phyloP scores from a whole-genome alignment of 139 green algal species.

The Coelastrella sp. region DNA sequence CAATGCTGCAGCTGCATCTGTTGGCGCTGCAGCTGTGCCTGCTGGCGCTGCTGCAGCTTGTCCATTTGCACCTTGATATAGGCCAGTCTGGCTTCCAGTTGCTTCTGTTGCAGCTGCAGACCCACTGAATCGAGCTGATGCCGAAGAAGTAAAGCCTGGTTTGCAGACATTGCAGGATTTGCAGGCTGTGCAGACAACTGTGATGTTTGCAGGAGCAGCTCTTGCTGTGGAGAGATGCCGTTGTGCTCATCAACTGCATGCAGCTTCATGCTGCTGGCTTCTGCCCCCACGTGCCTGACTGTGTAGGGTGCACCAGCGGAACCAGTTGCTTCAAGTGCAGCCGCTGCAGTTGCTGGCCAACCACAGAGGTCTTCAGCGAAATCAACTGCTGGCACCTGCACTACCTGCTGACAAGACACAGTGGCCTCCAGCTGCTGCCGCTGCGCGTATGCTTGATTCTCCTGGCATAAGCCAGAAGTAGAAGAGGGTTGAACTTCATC shows the following conservation, averaged over 20 bases:
- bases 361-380: too few species aligned
- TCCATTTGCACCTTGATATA: conserved; percentile 24
- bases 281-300: too few species aligned
- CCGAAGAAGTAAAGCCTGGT: conserved; percentile 15
- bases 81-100: conserved; percentile 4
- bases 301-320: too few species aligned
- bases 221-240: not conserved
- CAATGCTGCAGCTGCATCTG: conserved; percentile 6
- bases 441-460: too few species aligned
- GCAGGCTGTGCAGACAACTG: conserved; percentile 18
- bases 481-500: too few species aligned
- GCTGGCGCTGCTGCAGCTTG: conserved; percentile 1
- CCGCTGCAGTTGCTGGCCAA: not conserved
- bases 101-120: conserved; percentile 19
- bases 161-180: not conserved
- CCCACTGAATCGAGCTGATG: conserved; percentile 25
- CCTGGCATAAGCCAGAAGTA: too few species aligned
- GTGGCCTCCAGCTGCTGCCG: too few species aligned
- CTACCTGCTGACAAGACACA: too few species aligned
- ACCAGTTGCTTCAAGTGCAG: not conserved
- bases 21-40: conserved; percentile 4
- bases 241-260: not conserved
- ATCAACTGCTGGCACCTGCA: too few species aligned
- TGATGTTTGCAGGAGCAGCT: conserved; percentile 8
- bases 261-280: not conserved